A percentile compares a stretch with the other conserved stretches of the same genome.
phyloP scores from a whole-genome alignment of 2,329 filamentous ascomycete species.

The Tolypocladium amazonense region DNA sequence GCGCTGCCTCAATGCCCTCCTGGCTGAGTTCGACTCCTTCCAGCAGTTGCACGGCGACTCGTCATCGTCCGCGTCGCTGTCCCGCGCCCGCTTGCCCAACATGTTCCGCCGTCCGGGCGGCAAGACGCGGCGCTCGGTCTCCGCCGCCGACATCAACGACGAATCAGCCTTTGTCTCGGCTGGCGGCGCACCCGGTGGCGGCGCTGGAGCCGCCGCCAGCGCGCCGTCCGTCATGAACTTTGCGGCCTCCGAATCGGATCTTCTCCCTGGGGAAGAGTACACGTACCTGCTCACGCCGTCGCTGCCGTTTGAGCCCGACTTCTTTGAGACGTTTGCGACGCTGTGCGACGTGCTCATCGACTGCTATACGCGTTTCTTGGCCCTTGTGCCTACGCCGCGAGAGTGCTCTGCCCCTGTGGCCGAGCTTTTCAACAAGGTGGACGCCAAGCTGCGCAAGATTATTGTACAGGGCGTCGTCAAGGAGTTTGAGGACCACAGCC shows the following conservation, averaged over 20 bases:
- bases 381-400: constrained; percentile 63
- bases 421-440: constrained; percentile 84
- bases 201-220: constrained; percentile 14
- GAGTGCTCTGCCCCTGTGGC: constrained; percentile 61
- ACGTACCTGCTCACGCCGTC: constrained; percentile 80
- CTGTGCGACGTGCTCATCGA: constrained; percentile 93
- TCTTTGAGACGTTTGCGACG: constrained; percentile 91
- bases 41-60: constrained; percentile 72
- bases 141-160: constrained; percentile 29
- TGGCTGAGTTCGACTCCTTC: constrained; percentile 89
- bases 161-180: constrained; percentile 16
- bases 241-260: constrained; percentile 50
- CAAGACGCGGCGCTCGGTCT: constrained; percentile 46
- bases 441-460: constrained; percentile 76
- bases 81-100: constrained; percentile 68
- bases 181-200: constrained; percentile 5
- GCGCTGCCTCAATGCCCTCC: constrained; percentile 70
- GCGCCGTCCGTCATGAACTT: constrained; percentile 41
- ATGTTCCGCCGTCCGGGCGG: constrained; percentile 64
- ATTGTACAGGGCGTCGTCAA: constrained; percentile 78
- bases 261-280: constrained; percentile 78
- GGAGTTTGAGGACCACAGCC: constrained; percentile 85
- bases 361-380: constrained; percentile 71
- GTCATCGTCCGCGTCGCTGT: constrained; percentile 50
- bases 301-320: constrained; percentile 92